A percentile compares a stretch with the other conserved stretches of the same genome.
These are phyloP conservation scores for Pseudodiploospora longispora DNA, from an alignment of 2,329 filamentous ascomycete species.

Conservation along the genomic window DNA sequence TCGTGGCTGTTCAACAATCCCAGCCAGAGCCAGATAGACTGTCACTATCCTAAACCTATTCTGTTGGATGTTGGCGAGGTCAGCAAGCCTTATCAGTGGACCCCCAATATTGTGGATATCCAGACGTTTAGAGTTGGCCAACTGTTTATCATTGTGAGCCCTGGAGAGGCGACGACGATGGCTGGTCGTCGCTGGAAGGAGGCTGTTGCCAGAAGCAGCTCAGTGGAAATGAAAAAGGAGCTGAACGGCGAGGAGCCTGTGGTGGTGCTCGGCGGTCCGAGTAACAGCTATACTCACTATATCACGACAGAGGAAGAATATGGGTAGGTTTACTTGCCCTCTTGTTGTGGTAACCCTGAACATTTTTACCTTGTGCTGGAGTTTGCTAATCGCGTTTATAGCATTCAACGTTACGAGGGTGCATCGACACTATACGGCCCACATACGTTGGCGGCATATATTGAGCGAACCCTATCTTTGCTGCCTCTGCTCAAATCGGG, in stretches of 20 bases:
- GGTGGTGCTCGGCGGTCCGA: conserved; percentile 77
- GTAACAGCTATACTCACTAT: conserved; percentile 81
- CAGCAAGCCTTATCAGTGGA: conserved; percentile 69
- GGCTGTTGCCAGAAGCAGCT: conserved; percentile 50
- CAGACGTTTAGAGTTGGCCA: conserved; percentile 78
- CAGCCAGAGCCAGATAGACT: conserved; percentile 58
- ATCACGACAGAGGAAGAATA: conserved; percentile 64
- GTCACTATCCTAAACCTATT: conserved; percentile 75
- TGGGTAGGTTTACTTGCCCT: conserved; percentile 17
- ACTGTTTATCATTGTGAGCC: conserved; percentile 74
- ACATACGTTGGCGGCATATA: conserved; percentile 77
- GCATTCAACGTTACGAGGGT: conserved; percentile 80
- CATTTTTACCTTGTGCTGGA: neutral
- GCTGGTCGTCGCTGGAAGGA: conserved; percentile 77
- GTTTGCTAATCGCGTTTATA: conserved; percentile 24
- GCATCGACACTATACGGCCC: conserved; percentile 82
- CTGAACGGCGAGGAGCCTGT: conserved; percentile 42
- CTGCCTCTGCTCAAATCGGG: conserved; percentile 56
- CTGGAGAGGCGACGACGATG: conserved; percentile 89
- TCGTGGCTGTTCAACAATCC: conserved; percentile 63
- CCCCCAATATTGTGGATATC: conserved; percentile 81
- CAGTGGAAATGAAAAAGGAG: conserved; percentile 31
- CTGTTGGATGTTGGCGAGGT: conserved; percentile 80
- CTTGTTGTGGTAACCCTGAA: neutral
- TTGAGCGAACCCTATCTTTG: conserved; percentile 66